These are phyloP conservation scores for Cutaneotrichosporon sp. DNA, from an alignment of 1,284 basidiomycete species.

Conservation along the genomic window DNA sequence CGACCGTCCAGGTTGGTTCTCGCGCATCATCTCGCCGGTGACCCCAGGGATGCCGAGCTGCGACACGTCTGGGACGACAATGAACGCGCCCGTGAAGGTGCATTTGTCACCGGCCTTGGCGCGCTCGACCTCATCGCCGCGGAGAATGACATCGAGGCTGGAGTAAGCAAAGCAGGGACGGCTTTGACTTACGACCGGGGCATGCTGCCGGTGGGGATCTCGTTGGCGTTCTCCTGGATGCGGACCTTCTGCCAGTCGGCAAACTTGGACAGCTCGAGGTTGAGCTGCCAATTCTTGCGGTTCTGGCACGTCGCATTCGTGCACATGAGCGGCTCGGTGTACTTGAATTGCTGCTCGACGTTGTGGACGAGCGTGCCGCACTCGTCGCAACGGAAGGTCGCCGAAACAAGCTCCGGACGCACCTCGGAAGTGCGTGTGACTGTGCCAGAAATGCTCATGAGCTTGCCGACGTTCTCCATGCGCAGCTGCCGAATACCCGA, in stretches of 20 bases:
- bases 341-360: constrained; percentile 99
- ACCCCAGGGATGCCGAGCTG: constrained; percentile 95
- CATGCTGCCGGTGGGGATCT: constrained; percentile 99
- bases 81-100: constrained; percentile 96
- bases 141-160: constrained; percentile 89
- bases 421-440: constrained; percentile 98
- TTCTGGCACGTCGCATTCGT: constrained; percentile 93
- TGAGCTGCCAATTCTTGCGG: constrained; percentile 85
- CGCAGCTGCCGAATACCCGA: constrained; percentile 93
- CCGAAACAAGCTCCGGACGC: constrained; percentile 88
- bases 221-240: constrained; percentile 98
- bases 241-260: constrained; percentile 99
- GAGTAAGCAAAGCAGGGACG: constrained; percentile 33
- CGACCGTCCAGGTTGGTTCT: constrained; percentile 67
- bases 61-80: constrained; percentile 97
- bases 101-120: constrained; percentile 99
- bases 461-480: constrained; percentile 87
- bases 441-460: constrained; percentile 92
- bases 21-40: constrained; percentile 88
- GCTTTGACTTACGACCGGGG: constrained; percentile 65
- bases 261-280: constrained; percentile 95
- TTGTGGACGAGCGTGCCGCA: constrained; percentile 88
- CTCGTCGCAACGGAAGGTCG: constrained; percentile 88
- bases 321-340: constrained; percentile 96
- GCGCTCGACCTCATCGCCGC: constrained; percentile 91